Base-by-base conservation (phyloP, 805 yeast species). In the Cyberlindnera amylophila region DNA sequence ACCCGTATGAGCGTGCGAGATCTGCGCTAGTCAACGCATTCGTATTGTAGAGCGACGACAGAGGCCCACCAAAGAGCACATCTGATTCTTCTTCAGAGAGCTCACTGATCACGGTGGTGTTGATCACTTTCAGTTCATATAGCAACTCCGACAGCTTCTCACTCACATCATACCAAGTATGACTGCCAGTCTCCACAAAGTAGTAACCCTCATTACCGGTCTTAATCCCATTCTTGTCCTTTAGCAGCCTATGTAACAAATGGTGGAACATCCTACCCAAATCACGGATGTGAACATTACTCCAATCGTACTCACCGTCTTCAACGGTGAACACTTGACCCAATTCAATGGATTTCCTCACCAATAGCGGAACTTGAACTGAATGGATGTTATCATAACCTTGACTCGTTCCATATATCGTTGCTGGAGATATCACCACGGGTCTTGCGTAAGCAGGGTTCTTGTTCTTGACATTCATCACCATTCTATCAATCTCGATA, bases 121-220 rank as follows among this genome's bases (percentile, higher is more conserved):
- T 32, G 10, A 59, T 39, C 4, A 49, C 33, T 1, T 51, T 47
- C 23, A 44, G 50, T 5, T 45, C 41, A 23, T 40, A 31, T 30
- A 64, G 49, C 9, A 47, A 38, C 29, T 49, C 38, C 7, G 51
- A 64, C 17, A 63, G 45, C 6, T 39, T 50, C 30, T 50, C 43
- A 5, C 61, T 41, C 24, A 62, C 59, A 21, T 57, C 57, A 14
- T 47, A 45, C 70, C 71, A 66, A 14, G 36, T 45, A 42, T 61
- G 64, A 21, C 54, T 58, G 3, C 59, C 62, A 30, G 46, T 51
- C 6, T 64, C 58, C 3, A 59, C 64, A 51, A 67, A 67, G 43
- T 66, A 66, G 44, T 63, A 66, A 6, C 72, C 72, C 9, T 59
- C 36, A 36, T 47, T 52, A 7, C 66, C 66, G 15, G 55, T 50